These are phyloP conservation scores for Vigna unguiculata DNA, from an alignment of 306 rosid species.

Conservation along the genomic window DNA sequence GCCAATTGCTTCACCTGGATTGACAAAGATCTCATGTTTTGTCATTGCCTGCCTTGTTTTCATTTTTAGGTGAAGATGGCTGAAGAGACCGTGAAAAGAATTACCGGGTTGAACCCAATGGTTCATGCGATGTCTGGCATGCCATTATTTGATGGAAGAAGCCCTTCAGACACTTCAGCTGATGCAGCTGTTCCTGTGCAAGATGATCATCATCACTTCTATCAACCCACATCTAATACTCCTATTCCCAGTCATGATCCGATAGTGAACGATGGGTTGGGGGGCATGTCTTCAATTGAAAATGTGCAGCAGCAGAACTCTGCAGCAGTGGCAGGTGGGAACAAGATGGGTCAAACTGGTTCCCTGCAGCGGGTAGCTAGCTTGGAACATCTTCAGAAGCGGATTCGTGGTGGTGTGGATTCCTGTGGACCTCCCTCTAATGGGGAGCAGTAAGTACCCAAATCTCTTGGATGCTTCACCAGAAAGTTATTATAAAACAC, in stretches of 20 bases:
- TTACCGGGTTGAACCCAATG: slow-evolving; percentile 75
- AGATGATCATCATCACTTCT: slow-evolving; percentile 64
- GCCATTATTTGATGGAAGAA: slow-evolving; percentile 71
- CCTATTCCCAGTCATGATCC: slow-evolving; percentile 52
- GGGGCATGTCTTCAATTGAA: slow-evolving; percentile 62
- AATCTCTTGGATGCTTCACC: slow-evolving; percentile 31
- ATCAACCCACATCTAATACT: slow-evolving; percentile 57
- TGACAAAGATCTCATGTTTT: slow-evolving; percentile 14
- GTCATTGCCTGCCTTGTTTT: slow-evolving; percentile 36
- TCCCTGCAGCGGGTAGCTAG: slow-evolving; percentile 90
- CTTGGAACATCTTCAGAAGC: slow-evolving; percentile 95
- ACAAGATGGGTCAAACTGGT: slow-evolving; percentile 65
- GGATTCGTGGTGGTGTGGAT: slow-evolving; percentile 66
- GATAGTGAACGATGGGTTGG: slow-evolving; percentile 54
- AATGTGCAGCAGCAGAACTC: slow-evolving; percentile 61
- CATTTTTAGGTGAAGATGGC: slow-evolving; percentile 84
- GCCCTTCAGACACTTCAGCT: slow-evolving; percentile 78
- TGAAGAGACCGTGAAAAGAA: slow-evolving; percentile 84
- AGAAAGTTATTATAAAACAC: slow-evolving; percentile 39
- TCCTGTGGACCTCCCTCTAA: slow-evolving; percentile 52
- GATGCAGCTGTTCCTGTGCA: slow-evolving; percentile 82
- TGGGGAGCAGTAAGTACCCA: slow-evolving; percentile 57
- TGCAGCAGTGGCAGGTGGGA: slow-evolving; percentile 53
- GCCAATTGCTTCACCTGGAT: neutral
- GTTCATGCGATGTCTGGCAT: slow-evolving; percentile 64